Base-by-base conservation (phyloP, 2,329 filamentous ascomycete genomes). In the Dichotomopilus funicola region DNA sequence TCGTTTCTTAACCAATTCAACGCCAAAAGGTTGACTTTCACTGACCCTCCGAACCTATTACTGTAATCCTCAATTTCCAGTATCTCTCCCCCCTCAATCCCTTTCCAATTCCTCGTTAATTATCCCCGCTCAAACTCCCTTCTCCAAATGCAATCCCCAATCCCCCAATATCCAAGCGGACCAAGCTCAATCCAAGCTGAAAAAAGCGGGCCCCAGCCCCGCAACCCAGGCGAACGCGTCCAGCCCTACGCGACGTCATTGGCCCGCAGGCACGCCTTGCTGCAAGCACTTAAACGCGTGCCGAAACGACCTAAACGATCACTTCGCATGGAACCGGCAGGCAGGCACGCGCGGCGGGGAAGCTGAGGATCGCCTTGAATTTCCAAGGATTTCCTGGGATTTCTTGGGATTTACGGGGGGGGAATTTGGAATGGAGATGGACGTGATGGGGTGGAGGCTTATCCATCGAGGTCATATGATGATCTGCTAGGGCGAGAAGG, bases 241-340 rank as follows among this genome's bases (percentile, higher is more conserved):
- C 62, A 64, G 56, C 62, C 63, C 61, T 63, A 64, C 53, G 59
- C 62, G 34, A 64, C 55, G 40, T 54, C 54, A 61, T 60, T 61
- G 55, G 53, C 37, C 36, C 19, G 46, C 35, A 35, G 7, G 37
- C 45, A 27, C 19, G 19, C 19, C 19, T 27, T 27, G 19, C 53
- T 62, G 59, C 61, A 62, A 57, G 53, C 59, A 57, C 57, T 62
- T 53, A 56, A 59, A 59, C 56, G 54, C 53, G 19, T 27, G 19
- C 19, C 19, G 19, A 27, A 27, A 27, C 19, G 19, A 27, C 19
- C 19, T 27, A 27, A 27, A 27, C 19, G 19, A 27, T 27, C 19
- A 27, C 19, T 27, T 27, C 3, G 19, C 19, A 27, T 27, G 19
- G 56, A 33, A 38, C 37, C 19, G 33, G 45, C 45, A 40, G 47